These are phyloP conservation scores for Colletotrichum spinosum DNA, from an alignment of 2,329 filamentous ascomycete genomes.

Conservation along the genomic window DNA sequence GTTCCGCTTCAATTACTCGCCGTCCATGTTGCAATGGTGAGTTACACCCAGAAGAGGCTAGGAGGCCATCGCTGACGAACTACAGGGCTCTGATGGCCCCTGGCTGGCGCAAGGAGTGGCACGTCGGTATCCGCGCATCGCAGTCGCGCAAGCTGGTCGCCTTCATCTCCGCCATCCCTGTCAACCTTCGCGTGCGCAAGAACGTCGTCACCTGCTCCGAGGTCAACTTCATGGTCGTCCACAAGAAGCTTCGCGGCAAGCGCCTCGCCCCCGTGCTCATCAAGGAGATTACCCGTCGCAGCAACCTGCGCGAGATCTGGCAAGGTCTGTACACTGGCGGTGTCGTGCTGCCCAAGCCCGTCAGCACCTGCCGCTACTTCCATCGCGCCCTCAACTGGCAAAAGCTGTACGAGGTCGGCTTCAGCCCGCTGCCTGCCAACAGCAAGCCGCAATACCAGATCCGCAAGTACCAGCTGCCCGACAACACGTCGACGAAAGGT, in stretches of 20 bases:
- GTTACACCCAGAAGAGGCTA: constrained; percentile 40
- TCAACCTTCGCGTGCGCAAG: constrained; percentile 82
- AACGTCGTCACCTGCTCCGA: constrained; percentile 84
- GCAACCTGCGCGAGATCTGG: constrained; percentile 87
- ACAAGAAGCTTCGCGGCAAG: constrained; percentile 97
- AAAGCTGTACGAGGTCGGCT: constrained; percentile 94
- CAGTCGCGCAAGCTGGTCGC: constrained; percentile 90
- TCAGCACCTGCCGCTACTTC: constrained; percentile 95
- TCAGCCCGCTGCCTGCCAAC: constrained; percentile 85
- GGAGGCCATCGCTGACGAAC: constrained; percentile 11
- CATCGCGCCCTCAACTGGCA: constrained; percentile 95
- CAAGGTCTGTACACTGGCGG: constrained; percentile 97
- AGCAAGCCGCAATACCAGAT: constrained; percentile 90
- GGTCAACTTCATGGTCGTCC: constrained; percentile 98
- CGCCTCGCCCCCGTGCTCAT: constrained; percentile 93
- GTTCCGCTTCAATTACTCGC: constrained; percentile 97
- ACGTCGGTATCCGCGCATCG: constrained; percentile 89
- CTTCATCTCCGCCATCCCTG: constrained; percentile 94
- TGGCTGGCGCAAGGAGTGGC: constrained; percentile 94
- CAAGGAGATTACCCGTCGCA: constrained; percentile 95
- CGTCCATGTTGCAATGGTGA: constrained; percentile 89
- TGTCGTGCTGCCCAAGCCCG: constrained; percentile 88
- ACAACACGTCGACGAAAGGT: constrained; percentile 77
- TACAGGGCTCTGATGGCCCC: constrained; percentile 90
- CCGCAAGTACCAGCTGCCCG: constrained; percentile 85